Conservation (phyloP, 495 filamentous ascomycete species). For the Aspergillus funiculosus region DNA sequence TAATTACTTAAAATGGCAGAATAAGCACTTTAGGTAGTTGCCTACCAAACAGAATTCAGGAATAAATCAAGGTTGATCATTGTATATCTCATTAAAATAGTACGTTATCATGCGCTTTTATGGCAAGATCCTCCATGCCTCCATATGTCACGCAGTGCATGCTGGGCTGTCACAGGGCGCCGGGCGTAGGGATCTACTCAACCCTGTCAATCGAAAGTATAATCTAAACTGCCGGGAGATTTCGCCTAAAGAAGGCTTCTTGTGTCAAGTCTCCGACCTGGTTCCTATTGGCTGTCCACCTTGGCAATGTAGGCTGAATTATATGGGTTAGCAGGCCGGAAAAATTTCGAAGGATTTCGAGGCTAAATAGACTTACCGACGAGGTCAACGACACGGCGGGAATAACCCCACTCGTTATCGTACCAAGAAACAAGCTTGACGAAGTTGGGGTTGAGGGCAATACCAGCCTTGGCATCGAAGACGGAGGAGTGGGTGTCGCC, state of each 20-base stretch:
- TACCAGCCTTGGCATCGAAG: slow-evolving; percentile 99
- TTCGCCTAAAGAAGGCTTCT: slow-evolving; percentile 36
- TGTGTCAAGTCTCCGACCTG: slow-evolving; percentile 27
- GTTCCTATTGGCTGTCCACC: slow-evolving; percentile 61
- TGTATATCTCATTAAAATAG: slow-evolving; percentile 30
- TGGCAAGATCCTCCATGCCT: slow-evolving; percentile 10
- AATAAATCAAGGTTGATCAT: slow-evolving; percentile 12
- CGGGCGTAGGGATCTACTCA: slow-evolving; percentile 5
- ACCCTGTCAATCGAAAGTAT: neutral
- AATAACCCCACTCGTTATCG: slow-evolving; percentile 97
- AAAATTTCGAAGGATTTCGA: neutral
- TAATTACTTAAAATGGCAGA: too few relatives aligned
- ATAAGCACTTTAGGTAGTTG: too few relatives aligned
- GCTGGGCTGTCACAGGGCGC: slow-evolving; percentile 1
- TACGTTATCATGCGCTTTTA: slow-evolving; percentile 28
- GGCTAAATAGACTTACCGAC: slow-evolving; percentile 44
- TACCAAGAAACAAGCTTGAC: slow-evolving; percentile 99
- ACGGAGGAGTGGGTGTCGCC: slow-evolving; percentile 90
- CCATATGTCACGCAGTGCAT: slow-evolving; percentile 1
- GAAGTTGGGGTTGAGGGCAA: slow-evolving; percentile 95
- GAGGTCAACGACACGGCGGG: slow-evolving; percentile 96
- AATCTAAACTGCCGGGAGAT: slow-evolving; percentile 12
- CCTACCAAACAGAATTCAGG: neutral
- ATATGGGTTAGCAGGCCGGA: slow-evolving; percentile 9
- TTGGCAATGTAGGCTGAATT: slow-evolving; percentile 73